Evolutionary conservation across 2,329 filamentous ascomycete genomes (phyloP), one percentile per base, ranked within the genome.

Genomic region (Huntiella bhutanensis): DNA sequence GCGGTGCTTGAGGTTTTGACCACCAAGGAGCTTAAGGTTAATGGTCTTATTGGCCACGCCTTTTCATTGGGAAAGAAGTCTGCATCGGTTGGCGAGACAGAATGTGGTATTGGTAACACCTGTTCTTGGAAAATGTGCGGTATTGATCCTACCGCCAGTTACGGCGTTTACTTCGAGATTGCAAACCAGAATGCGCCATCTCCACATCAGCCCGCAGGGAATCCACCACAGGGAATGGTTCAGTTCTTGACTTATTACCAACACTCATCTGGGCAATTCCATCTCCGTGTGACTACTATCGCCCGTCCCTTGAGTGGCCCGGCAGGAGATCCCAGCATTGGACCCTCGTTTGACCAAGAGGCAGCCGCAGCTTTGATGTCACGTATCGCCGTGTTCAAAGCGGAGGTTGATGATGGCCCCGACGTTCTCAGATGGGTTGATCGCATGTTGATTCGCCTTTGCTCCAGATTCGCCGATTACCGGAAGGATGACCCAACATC

Each of bases 61-160:
- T 80, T 98, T 41, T 96, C 88, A 2, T 69, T 95, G 55, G 96
- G 96, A 69, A 98, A 96, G 66, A 98, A 98, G 60, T 96, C 91
- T 0, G 82, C 82, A 6, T 94, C 86, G 1, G 91, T 98, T 10
- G 91, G 91, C 45, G 91, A 98, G 66, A 96, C 91, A 0, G 91
- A 98, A 60, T 95, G 88, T 56, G 91, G 91, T 57, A 95, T 98
- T 55, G 91, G 91, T 53, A 96, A 96, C 60, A 98, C 91, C 1
- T 96, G 88, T 63, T 88, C 87, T 3, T 98, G 91, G 91, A 98
- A 98, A 66, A 95, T 98, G 88, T 96, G 91, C 57, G 87, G 86
- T 54, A 95, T 98, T 54, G 87, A 96, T 56, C 91, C 91, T 8
- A 81, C 78, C 47, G 78, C 91, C 32, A 95, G 86, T 57, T 96